These are phyloP conservation scores for Metarhizium brunneum DNA, from an alignment of 2,329 filamentous ascomycete species.

Conservation along the genomic window DNA sequence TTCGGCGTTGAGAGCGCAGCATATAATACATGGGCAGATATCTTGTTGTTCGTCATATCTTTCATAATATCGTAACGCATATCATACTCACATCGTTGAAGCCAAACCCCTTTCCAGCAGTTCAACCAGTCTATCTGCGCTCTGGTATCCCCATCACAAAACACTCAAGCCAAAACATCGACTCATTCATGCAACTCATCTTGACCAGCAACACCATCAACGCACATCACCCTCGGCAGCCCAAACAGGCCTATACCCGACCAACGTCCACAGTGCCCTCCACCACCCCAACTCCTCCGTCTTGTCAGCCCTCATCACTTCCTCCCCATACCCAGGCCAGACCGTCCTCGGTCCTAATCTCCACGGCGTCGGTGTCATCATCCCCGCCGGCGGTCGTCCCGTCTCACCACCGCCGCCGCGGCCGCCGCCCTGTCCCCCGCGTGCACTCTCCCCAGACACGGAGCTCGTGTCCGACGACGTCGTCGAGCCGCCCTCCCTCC, in stretches of 20 bases:
- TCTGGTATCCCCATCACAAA: too few relatives aligned
- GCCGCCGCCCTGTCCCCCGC: neutral
- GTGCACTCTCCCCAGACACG: neutral
- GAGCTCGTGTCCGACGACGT: neutral
- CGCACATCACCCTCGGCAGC: neutral
- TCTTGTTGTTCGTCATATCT: too few relatives aligned
- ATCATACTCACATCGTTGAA: too few relatives aligned
- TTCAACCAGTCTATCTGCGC: too few relatives aligned
- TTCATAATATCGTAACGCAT: too few relatives aligned
- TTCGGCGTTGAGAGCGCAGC: too few relatives aligned
- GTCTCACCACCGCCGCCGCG: neutral
- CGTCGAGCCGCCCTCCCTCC: neutral
- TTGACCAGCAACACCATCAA: neutral
- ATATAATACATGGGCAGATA: too few relatives aligned
- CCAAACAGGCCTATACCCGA: neutral
- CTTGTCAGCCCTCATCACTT: neutral
- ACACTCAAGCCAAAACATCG: too few relatives aligned
- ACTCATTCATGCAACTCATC: too few relatives aligned
- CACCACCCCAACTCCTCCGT: neutral
- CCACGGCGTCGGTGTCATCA: neutral
- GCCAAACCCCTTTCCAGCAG: too few relatives aligned
- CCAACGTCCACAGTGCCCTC: neutral
- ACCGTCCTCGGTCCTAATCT: neutral
- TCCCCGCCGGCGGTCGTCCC: neutral
- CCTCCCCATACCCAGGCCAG: neutral